These are phyloP conservation scores for Phytophthora vignae DNA, from an alignment of 352 stramenopile genomes.

Conservation along the genomic window DNA sequence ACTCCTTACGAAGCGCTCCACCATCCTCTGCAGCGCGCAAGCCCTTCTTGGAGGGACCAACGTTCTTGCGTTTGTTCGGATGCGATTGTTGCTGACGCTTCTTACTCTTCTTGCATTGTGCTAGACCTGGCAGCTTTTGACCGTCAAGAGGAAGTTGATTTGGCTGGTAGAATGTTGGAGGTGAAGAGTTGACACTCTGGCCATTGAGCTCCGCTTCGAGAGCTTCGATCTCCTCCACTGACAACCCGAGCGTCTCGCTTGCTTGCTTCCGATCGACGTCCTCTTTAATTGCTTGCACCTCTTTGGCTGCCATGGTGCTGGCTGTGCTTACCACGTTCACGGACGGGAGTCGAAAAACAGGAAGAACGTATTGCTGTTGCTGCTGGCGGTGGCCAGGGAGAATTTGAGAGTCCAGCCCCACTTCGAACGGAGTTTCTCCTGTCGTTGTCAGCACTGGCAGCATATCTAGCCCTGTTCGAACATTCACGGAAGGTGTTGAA, in stretches of 20 bases:
- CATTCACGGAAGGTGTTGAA: conserved; percentile 13
- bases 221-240: conserved; percentile 70
- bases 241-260: conserved; percentile 70
- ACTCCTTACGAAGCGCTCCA: conserved; percentile 55
- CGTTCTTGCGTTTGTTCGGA: conserved; percentile 19
- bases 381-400: conserved; percentile 27
- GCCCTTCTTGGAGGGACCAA: conserved; percentile 16
- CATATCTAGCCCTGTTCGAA: conserved; percentile 64
- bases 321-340: conserved; percentile 62
- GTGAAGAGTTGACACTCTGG: conserved; percentile 2
- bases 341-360: conserved; percentile 72
- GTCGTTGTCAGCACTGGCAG: conserved; percentile 75
- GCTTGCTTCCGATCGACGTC: conserved; percentile 64
- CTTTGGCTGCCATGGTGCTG: conserved; percentile 42
- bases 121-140: conserved; percentile 30
- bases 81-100: conserved; percentile 15
- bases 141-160: conserved; percentile 19
- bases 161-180: not conserved
- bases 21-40: conserved; percentile 17
- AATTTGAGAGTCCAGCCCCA: conserved; percentile 51
- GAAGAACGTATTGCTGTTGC: conserved; percentile 56
- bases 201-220: conserved; percentile 67
- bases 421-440: conserved; percentile 79
- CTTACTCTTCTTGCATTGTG: conserved; percentile 12
- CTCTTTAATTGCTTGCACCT: conserved; percentile 56